These are phyloP conservation scores for Tardiomyces digboiensis DNA, from an alignment of 1,139 yeast genomes.

Conservation along the genomic window DNA sequence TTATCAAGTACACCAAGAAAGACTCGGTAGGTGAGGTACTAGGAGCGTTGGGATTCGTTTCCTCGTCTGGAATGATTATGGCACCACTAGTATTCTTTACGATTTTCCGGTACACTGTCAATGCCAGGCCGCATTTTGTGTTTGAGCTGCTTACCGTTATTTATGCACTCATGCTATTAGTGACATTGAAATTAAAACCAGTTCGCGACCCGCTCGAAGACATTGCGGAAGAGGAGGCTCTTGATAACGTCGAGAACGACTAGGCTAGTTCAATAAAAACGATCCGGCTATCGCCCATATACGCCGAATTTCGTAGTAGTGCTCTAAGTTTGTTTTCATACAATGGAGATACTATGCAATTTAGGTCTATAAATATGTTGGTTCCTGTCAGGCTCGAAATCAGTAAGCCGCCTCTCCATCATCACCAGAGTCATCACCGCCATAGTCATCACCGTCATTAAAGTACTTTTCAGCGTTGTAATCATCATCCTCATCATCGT, in stretches of 20 bases:
- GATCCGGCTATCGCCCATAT: no score
- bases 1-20: slow-evolving; percentile 40
- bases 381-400: no score
- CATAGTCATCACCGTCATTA: slow-evolving; percentile 42
- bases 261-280: no score
- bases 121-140: not conserved
- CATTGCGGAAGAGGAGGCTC: not conserved
- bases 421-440: slow-evolving; percentile 33
- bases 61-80: slow-evolving; percentile 17
- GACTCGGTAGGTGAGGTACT: slow-evolving; percentile 24
- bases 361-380: no score
- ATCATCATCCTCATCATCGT: slow-evolving; percentile 64
- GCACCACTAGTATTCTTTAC: slow-evolving; percentile 22
- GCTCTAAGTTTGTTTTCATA: no score
- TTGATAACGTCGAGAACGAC: not conserved
- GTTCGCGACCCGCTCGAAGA: not conserved
- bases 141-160: not conserved
- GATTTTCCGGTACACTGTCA: slow-evolving; percentile 21
- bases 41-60: slow-evolving; percentile 24
- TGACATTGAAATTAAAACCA: not conserved
- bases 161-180: not conserved
- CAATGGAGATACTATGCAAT: no score
- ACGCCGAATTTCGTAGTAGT: no score
- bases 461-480: slow-evolving; percentile 70
- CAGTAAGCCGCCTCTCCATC: slow-evolving; percentile 35